A percentile compares a stretch with the other conserved stretches of the same genome.
Conservation (phyloP, 176 grass and related monocot species). For the maize (Zea mays) region Zm-B73-REFERENCE-NAM-5.0 NC_050098.1:130410501-130411000, state of each 20-base stretch:
- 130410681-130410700: too few species aligned
- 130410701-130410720: neutral
- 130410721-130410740: neutral
- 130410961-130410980: too few species aligned
- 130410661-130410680: too few species aligned
- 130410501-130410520: too few species aligned
- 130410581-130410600: too few species aligned
- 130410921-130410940: constrained; percentile 20
- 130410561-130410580: too few species aligned
- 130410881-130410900: constrained; percentile 1
- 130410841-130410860: constrained; percentile 4
- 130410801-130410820: constrained; percentile 4
- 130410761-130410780: constrained; percentile 28
- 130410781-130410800: constrained; percentile 18
- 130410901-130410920: constrained; percentile 32
- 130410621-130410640: too few species aligned
- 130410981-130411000: too few species aligned
- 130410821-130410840: neutral
- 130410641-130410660: too few species aligned
- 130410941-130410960: constrained; percentile 30
- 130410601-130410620: too few species aligned
- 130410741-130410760: constrained; percentile 24
- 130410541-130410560: too few species aligned
- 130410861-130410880: constrained; percentile 38
- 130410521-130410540: too few species aligned